A percentile compares a stretch with the other conserved stretches of the same genome.
Evolutionary conservation across 108 stramenopile species (phyloP).

Genomic region (Cylindrotheca closterium): DNA sequence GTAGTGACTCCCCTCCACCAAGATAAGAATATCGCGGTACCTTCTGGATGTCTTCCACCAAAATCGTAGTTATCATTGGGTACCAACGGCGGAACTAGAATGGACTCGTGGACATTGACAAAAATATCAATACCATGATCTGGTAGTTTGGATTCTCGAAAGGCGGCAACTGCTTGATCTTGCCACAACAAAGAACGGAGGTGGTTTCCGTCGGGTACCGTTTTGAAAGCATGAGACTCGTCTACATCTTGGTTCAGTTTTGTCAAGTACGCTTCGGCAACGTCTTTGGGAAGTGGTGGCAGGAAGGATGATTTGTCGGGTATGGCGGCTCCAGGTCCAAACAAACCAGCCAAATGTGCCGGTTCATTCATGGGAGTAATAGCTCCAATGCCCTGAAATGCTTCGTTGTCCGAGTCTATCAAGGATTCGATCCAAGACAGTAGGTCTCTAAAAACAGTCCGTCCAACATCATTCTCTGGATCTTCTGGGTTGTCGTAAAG

Average conservation of each 20-base stretch:
- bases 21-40: constrained; percentile 40
- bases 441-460: constrained; percentile 44
- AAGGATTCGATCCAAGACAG: constrained; percentile 62
- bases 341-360: constrained; percentile 69
- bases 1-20: constrained; percentile 70
- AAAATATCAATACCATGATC: constrained; percentile 52
- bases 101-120: constrained; percentile 73
- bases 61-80: constrained; percentile 22
- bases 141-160: constrained; percentile 66
- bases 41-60: constrained; percentile 29
- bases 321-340: constrained; percentile 40
- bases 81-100: constrained; percentile 25
- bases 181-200: constrained; percentile 71
- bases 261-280: constrained; percentile 42
- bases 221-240: neutral
- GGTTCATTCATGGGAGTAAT: constrained; percentile 84
- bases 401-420: constrained; percentile 39
- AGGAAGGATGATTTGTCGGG: constrained; percentile 49
- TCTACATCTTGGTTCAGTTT: constrained; percentile 25
- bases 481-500: constrained; percentile 45
- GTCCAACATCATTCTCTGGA: constrained; percentile 55
- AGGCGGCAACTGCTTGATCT: constrained; percentile 57
- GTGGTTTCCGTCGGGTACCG: constrained; percentile 70
- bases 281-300: constrained; percentile 49
- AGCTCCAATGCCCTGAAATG: constrained; percentile 61